phyloP scores from a whole-genome alignment of 2,329 filamentous ascomycete species.

The Epichloe gansuensis region DNA sequence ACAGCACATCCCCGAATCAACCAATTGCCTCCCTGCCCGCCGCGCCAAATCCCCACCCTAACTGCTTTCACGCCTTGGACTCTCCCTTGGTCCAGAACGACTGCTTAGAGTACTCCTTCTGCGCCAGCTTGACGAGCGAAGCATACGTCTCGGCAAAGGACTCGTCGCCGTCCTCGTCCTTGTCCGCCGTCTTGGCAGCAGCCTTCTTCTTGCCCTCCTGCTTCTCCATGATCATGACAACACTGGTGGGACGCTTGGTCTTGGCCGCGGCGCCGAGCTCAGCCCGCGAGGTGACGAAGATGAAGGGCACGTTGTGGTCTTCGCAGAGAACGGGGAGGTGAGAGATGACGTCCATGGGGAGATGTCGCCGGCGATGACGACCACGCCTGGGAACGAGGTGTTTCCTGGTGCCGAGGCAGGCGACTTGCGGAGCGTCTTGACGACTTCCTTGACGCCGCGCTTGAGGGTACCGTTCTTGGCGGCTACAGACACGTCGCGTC shows the following conservation, averaged over 20 bases:
- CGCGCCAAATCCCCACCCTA: no score
- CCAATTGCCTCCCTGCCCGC: neutral
- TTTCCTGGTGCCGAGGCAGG: conserved; percentile 54
- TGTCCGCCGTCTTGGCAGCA: conserved; percentile 31
- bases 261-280: conserved; percentile 87
- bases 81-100: conserved; percentile 34
- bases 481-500: conserved; percentile 39
- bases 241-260: conserved; percentile 92
- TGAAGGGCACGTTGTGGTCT: conserved; percentile 93
- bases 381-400: conserved; percentile 56
- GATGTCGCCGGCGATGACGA: conserved; percentile 93
- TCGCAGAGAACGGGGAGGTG: conserved; percentile 97
- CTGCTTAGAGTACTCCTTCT: conserved; percentile 53
- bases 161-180: conserved; percentile 37
- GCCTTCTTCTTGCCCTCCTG: conserved; percentile 32
- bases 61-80: conserved; percentile 14
- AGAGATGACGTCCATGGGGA: conserved; percentile 95
- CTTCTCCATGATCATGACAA: conserved; percentile 74
- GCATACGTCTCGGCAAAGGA: conserved; percentile 53
- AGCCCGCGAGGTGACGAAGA: conserved; percentile 85
- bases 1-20: neutral
- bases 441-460: conserved; percentile 96
- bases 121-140: conserved; percentile 51
- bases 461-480: conserved; percentile 93
- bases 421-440: conserved; percentile 95